Percentiles rank a stretch among this genome's conserved stretches.
These are phyloP conservation scores for Termitomyces sp. DNA, from an alignment of 768 basidiomycete genomes.

Conservation along the genomic window DNA sequence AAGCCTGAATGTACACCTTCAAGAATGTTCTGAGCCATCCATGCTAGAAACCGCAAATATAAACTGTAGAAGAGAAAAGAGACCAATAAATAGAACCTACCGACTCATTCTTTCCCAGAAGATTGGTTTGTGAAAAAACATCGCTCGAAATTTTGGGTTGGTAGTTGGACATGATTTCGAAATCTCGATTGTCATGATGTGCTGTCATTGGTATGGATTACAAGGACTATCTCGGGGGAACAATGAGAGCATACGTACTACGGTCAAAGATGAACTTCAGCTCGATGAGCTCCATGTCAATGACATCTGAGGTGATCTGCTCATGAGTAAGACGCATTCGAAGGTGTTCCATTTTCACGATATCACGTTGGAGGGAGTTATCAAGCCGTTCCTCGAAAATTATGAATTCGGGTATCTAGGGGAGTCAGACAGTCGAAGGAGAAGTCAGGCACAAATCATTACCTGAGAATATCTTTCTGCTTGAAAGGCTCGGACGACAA, in stretches of 20 bases:
- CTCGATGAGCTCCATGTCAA: conserved; percentile 82
- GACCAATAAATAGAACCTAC: conserved; percentile 19
- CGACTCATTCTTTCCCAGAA: conserved; percentile 64
- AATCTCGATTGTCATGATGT: conserved; percentile 87
- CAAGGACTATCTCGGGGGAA: neutral
- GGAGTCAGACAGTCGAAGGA: neutral
- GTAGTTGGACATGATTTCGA: conserved; percentile 71
- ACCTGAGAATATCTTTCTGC: conserved; percentile 84
- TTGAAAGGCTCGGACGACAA: conserved; percentile 73
- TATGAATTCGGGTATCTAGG: conserved; percentile 81
- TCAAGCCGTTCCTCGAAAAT: conserved; percentile 77
- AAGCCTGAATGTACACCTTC: conserved; percentile 72
- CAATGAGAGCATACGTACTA: conserved; percentile 33
- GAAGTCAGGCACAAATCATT: neutral
- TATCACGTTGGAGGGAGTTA: conserved; percentile 80
- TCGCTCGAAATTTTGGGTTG: conserved; percentile 54
- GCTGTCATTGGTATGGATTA: conserved; percentile 31
- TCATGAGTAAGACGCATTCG: conserved; percentile 82
- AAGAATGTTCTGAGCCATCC: conserved; percentile 73
- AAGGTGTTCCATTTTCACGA: conserved; percentile 79
- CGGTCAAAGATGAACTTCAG: conserved; percentile 81
- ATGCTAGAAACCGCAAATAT: conserved; percentile 34
- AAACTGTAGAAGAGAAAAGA: neutral
- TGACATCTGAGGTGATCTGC: conserved; percentile 59
- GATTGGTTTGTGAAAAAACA: conserved; percentile 63